These are phyloP conservation scores for Pythium rhizo-oryzae DNA, from an alignment of 352 stramenopile species.

Conservation along the genomic window DNA sequence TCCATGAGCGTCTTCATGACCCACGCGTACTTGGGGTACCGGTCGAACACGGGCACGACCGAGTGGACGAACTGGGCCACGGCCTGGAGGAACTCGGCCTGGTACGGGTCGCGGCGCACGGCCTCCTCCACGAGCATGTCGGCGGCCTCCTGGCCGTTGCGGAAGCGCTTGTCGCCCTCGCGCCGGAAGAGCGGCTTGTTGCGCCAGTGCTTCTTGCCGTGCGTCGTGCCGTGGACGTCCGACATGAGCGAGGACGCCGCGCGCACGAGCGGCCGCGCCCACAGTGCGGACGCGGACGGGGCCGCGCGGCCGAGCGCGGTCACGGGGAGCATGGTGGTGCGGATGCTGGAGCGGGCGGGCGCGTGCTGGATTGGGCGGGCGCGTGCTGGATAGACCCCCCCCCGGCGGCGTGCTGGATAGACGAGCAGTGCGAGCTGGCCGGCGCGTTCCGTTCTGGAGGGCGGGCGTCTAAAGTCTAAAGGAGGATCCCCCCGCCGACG, in stretches of 20 bases:
- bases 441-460: not conserved
- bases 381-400: too few relatives aligned
- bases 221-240: slow-evolving; percentile 86
- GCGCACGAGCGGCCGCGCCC: slow-evolving; percentile 4
- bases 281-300: too few relatives aligned
- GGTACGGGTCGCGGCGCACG: slow-evolving; percentile 75
- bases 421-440: too few relatives aligned
- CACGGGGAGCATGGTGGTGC: not conserved
- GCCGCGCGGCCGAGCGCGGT: not conserved
- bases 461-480: too few relatives aligned
- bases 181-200: slow-evolving; percentile 97
- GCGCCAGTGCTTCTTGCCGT: slow-evolving; percentile 93
- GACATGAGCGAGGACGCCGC: slow-evolving; percentile 74
- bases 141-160: slow-evolving; percentile 95
- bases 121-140: slow-evolving; percentile 93
- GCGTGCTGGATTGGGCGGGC: too few relatives aligned
- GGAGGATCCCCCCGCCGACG: too few relatives aligned
- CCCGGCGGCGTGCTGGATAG: too few relatives aligned
- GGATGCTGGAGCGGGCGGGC: too few relatives aligned
- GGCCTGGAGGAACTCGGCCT: slow-evolving; percentile 67
- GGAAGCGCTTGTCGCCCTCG: slow-evolving; percentile 96
- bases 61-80: slow-evolving; percentile 83
- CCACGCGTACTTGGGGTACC: slow-evolving; percentile 90
- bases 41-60: slow-evolving; percentile 85
- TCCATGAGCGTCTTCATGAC: slow-evolving; percentile 95